Evolutionary conservation across 1,284 basidiomycete species (phyloP), one percentile per base, ranked within the genome.

Genomic region (Ceratobasidium sp.): DNA sequence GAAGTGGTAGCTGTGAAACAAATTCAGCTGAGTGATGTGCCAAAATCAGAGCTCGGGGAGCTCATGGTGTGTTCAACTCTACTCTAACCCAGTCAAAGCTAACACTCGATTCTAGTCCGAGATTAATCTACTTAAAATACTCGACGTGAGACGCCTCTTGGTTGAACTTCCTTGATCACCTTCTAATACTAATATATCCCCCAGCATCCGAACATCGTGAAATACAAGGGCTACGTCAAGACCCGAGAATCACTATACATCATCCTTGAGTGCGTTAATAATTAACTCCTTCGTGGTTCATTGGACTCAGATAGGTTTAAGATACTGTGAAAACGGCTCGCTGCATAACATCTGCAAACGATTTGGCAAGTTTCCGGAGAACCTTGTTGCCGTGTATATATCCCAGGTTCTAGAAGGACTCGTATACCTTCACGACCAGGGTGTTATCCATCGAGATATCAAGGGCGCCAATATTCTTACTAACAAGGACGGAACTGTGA

Each of bases 371-470:
- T 99, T 99, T 83, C 97, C 97, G 0, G 97, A 99, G 85, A 94
- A 91, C 80, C 91, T 99, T 46, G 97, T 99, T 57, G 96, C 95
- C 0, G 95, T 98, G 12, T 99, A 99, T 86, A 96, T 98, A 82
- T 94, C 94, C 66, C 97, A 99, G 85, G 86, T 90, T 78, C 89
- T 98, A 48, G 94, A 97, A 83, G 96, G 96, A 0, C 88, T 98
- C 26, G 92, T 96, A 61, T 99, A 98, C 84, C 91, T 99, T 13
- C 97, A 99, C 83, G 96, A 98, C 81, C 96, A 97, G 86, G 97
- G 96, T 87, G 96, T 98, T 77, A 98, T 98, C 81, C 97, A 99
- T 85, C 91, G 97, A n/a, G 97, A 99, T 82, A 98, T 99, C 87
- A 99, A 99, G 85, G 97, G 96, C 54, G 96, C 97, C 17, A 99